Evolutionary conservation across 176 grass and related monocot species (phyloP), one percentile per base, ranked within the genome.

Genomic region (Rhynchospora pubera): DNA sequence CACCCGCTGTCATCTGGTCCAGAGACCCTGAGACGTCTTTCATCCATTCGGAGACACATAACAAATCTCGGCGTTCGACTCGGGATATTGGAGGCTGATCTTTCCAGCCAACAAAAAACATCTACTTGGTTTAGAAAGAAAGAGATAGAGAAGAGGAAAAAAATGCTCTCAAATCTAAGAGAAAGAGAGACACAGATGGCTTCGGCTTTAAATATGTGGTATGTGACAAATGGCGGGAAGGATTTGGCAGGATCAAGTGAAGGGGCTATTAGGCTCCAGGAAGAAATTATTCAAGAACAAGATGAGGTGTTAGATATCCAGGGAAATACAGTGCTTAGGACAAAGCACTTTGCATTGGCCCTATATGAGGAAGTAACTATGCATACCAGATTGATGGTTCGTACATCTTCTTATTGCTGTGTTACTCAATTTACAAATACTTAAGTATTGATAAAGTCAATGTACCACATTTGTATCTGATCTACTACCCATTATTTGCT

Each of bases 231-330:
- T 86, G 92, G 85, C 88, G 90, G 90, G 83, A 90, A 97, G 72
- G 90, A 94, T 75, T 87, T 97, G 43, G 81, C 90, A 79, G 94
- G 92, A 80, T 85, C 88, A 45, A 83, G 86, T 86, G 89, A 86
- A 76, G 88, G 89, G 26, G 57, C 66, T 19, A 87, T 79, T 55
- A 4, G 11, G 13, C 32, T 34, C 56, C 94, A 97, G 81, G 92
- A 87, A 83, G 88, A 97, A 85, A 87, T 94, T 65, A 94, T 94
- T 83, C 85, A 79, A 89, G 88, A 97, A 66, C 94, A 97, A 92
- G 92, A 97, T 52, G 87, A 92, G 64, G 92, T 85, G 50, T 90
- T 97, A 42, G 94, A 94, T 63, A 94, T 83, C 73, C 83, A 94
- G 78, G 92, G 91, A 79, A 88, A 97, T 71, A 92, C 89, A 13